phyloP scores from a whole-genome alignment of 495 filamentous ascomycete species.

The Penicillium pulvis region DNA sequence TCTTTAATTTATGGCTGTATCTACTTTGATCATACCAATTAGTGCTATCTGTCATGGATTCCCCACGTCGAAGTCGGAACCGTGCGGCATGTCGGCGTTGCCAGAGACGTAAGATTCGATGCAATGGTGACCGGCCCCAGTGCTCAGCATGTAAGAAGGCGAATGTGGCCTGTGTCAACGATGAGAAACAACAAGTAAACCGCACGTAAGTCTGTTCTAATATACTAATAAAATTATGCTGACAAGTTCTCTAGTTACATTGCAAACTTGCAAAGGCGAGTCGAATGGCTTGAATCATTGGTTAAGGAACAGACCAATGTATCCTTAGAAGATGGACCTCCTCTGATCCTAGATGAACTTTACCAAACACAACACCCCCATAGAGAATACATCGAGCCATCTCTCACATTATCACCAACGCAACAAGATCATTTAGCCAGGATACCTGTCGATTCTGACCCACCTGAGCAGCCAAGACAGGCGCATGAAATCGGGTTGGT shows the following conservation, averaged over 20 bases:
- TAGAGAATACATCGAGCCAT: neutral
- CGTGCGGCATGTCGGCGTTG: constrained; percentile 44
- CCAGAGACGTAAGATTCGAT: constrained; percentile 30
- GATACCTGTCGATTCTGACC: neutral
- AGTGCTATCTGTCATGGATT: constrained; percentile 25
- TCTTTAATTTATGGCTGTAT: neutral
- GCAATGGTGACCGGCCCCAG: constrained; percentile 25
- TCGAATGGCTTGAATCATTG: constrained; percentile 47
- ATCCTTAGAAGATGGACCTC: constrained; percentile 29
- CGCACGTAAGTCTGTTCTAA: constrained; percentile 28
- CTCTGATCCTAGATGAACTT: constrained; percentile 8
- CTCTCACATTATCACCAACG: neutral
- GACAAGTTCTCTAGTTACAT: constrained; percentile 33
- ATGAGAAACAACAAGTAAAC: constrained; percentile 45
- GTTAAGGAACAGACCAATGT: constrained; percentile 35
- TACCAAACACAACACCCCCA: constrained; percentile 3
- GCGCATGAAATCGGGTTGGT: constrained; percentile 44
- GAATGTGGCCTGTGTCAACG: constrained; percentile 41
- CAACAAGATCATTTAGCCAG: constrained; percentile 11
- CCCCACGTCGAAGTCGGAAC: constrained; percentile 32
- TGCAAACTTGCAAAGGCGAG: constrained; percentile 38
- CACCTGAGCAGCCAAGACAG: constrained; percentile 25
- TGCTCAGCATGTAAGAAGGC: constrained; percentile 45
- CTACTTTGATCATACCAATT: neutral
- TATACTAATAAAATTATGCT: constrained; percentile 1